A percentile compares a stretch with the other conserved stretches of the same genome.
These are phyloP conservation scores for Geotrichum candidum DNA, from an alignment of 1,139 yeast genomes.

Conservation along the genomic window DNA sequence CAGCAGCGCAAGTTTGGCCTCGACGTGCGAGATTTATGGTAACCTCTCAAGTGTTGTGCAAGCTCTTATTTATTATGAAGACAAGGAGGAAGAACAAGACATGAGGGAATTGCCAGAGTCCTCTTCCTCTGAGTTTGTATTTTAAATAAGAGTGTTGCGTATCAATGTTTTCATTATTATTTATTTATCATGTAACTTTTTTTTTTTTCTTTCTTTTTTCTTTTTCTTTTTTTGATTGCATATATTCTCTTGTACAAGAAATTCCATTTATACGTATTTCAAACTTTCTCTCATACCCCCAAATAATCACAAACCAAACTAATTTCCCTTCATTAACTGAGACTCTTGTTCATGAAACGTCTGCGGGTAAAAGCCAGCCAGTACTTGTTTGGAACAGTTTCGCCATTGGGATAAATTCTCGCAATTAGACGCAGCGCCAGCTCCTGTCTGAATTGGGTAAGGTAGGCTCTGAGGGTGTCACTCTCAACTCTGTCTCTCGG, in stretches of 20 bases:
- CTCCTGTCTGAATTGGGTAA: constrained; percentile 93
- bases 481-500: constrained; percentile 71
- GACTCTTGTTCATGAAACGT: constrained; percentile 83
- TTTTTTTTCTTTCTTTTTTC: neutral
- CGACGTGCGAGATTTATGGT: neutral
- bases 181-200: neutral
- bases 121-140: neutral
- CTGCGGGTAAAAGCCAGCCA: constrained; percentile 96
- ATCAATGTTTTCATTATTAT: neutral
- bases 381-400: constrained; percentile 46
- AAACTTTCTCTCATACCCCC: neutral
- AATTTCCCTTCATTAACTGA: constrained; percentile 27
- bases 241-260: neutral
- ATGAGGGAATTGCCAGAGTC: neutral
- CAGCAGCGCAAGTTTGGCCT: neutral
- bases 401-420: constrained; percentile 60
- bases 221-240: neutral
- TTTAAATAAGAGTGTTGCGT: neutral
- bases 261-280: neutral
- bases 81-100: neutral
- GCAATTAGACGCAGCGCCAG: constrained; percentile 72
- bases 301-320: neutral
- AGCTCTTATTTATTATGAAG: neutral
- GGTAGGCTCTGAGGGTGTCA: constrained; percentile 70
- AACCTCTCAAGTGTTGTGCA: neutral